Evolutionary conservation across 352 stramenopile genomes (phyloP), one percentile per base, ranked within the genome.

Genomic region (Globisporangium uncinulatum): DNA sequence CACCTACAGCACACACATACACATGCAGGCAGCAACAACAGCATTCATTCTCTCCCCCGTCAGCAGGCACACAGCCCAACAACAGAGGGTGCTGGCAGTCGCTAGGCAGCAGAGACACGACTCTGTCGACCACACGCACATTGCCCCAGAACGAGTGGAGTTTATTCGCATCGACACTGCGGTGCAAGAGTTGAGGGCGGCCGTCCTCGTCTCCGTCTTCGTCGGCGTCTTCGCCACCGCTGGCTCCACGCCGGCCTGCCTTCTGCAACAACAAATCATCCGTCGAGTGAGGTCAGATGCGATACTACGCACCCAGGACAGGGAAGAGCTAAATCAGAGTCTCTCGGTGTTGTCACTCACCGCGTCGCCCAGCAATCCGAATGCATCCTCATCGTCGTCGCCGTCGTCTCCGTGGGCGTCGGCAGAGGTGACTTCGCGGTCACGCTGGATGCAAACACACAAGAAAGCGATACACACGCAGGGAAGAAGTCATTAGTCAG

Each of bases 81-180:
- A 4, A 29, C 24, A 29, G 24, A 29, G 24, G 2, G 24, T 29
- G 24, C 24, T 29, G 24, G 24, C 24, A 29, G 24, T 29, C 24
- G 24, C 24, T 29, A 29, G 24, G 24, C 31, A 56, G 13, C 5
- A 62, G 34, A 39, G 8, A 14, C 8, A 44, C 39, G 39, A 44
- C 39, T 44, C 17, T n/a, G 39, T 50, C 44, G 20, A 37, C 24
- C n/a, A 10, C 36, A 24, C 59, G 21, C 65, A 88, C 76, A 55
- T 82, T 85, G 32, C 73, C 76, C 75, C 76, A 89, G 49, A 89
- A 89, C 6, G 76, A 80, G 24, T 83, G 72, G 37, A 87, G 57
- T 11, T 68, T 69, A 13, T 54, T 79, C 34, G 67, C 59, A 14
- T 62, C 34, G 42, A 62, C 61, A 19, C 63, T 61, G 24, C 59